A percentile compares a stretch with the other conserved stretches of the same genome.
phyloP scores from a whole-genome alignment of 768 basidiomycete genomes.

The Candolleomyces aberdarensis region DNA sequence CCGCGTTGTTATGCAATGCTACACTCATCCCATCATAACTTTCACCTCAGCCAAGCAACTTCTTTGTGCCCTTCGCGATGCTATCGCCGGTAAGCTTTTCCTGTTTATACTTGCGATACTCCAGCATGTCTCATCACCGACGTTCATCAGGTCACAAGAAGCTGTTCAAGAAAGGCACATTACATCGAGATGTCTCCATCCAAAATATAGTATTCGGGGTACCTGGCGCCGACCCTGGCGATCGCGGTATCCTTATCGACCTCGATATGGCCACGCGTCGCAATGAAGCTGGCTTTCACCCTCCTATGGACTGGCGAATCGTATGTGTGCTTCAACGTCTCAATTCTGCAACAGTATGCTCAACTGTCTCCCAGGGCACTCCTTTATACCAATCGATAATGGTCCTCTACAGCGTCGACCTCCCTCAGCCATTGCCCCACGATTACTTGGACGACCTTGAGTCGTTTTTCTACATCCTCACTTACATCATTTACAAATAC shows the following conservation, averaged over 20 bases:
- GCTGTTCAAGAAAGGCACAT: background rate
- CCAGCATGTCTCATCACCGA: background rate
- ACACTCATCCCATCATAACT: constrained; percentile 2
- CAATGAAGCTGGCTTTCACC: background rate
- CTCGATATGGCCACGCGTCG: constrained; percentile 2
- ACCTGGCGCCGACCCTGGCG: background rate
- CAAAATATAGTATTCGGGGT: background rate
- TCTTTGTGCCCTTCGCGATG: constrained; percentile 10
- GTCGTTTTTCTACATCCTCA: background rate
- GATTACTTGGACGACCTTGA: background rate
- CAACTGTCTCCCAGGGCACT: background rate
- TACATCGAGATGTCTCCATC: constrained; percentile 2
- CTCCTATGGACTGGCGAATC: background rate
- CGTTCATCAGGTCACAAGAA: background rate
- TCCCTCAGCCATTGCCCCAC: background rate
- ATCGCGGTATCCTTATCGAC: constrained; percentile 4
- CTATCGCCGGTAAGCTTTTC: constrained; percentile 8
- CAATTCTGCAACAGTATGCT: too few species aligned
- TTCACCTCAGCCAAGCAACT: constrained; percentile 2
- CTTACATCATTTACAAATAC: background rate
- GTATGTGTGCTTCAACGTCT: background rate
- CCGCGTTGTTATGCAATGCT: constrained; percentile 4
- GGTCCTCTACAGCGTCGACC: background rate
- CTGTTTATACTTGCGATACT: background rate
- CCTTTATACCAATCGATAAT: background rate